Base-by-base conservation (phyloP, 495 filamentous ascomycete species). In the Cairneyella variabilis region DNA sequence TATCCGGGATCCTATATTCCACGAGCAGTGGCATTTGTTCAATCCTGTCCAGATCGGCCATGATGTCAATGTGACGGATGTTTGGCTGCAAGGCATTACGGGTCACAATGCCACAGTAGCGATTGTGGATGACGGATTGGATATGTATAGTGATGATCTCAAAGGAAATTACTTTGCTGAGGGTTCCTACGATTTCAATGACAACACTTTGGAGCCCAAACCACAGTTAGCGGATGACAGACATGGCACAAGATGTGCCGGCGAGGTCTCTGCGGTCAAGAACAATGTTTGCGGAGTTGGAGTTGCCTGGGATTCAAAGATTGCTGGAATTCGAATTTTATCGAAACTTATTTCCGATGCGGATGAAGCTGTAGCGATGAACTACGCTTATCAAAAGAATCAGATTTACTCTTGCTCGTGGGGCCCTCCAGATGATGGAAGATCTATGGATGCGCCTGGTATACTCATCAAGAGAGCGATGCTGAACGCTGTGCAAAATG, bases 371-470 rank as follows among this genome's bases (percentile, higher is more conserved):
- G 73, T 83, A 1, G 87, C 93, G 18, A 84, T 98, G 77, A 96
- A 95, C 71, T 96, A 90, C 68, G 89, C 83, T 21, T 93, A 80
- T 62, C 83, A 97, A 58, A 75, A 89, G 34, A 98, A 96, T 63
- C 86, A 96, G 54, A 97, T 98, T 40, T 98, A 97, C 69, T 98
- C 93, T 9, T 98, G 93, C 70, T 97, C 92, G 0, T 98, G 93
- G 93, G 93, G 93, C 0, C 93, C 93, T 26, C 88, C 88, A 3
- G 93, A 98, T 60, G 91, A 97, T 66, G 93, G 93, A 38, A 70
- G 77, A 47, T 87, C 88, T 11, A 98, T 98, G 93, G 95, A 97
- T 52, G 89, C 84, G 1, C 93, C 93, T 2, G 90, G 90, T 3
- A 78, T 95, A 46, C 74, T 98, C 12, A 96, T 98, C 60, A 83